Evolutionary conservation across 2,329 filamentous ascomycete species (phyloP).

Genomic region (Fusarium gaditjirri): DNA sequence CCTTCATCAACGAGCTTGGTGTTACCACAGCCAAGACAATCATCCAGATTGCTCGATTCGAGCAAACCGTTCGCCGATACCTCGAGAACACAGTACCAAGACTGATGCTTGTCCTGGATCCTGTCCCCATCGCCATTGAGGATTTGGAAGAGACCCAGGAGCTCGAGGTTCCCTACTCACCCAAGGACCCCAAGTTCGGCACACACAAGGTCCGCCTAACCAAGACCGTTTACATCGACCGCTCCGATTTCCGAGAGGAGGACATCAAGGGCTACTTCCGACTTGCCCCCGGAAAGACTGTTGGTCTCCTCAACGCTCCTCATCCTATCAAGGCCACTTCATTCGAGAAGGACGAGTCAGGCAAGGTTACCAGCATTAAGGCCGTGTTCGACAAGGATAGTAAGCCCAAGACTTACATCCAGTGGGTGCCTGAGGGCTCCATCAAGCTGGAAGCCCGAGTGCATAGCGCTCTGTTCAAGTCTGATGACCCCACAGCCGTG

Average conservation of each 20-base stretch:
- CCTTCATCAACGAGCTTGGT: constrained; percentile 90
- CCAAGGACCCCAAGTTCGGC: constrained; percentile 78
- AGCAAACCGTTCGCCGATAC: constrained; percentile 85
- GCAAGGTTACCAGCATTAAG: constrained; percentile 73
- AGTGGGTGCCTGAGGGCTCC: constrained; percentile 82
- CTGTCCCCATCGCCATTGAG: constrained; percentile 83
- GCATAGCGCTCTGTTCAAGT: constrained; percentile 87
- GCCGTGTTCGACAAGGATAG: constrained; percentile 75
- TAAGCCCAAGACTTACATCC: constrained; percentile 84
- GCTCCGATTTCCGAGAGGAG: constrained; percentile 79
- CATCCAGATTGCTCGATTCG: constrained; percentile 85
- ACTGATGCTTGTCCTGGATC: constrained; percentile 89
- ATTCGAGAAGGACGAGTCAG: constrained; percentile 74
- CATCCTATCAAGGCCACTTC: constrained; percentile 76
- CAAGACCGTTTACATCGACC: constrained; percentile 85
- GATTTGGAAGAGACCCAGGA: constrained; percentile 70
- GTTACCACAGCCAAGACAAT: constrained; percentile 84
- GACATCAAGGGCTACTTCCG: constrained; percentile 84
- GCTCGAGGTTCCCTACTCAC: constrained; percentile 81
- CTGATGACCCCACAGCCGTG: constrained; percentile 80
- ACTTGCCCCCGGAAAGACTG: constrained; percentile 79
- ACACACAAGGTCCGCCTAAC: constrained; percentile 73
- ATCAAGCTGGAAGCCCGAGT: constrained; percentile 79
- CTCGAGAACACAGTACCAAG: constrained; percentile 89
- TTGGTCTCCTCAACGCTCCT: constrained; percentile 78